Percentiles rank a stretch among this genome's conserved stretches.
These are phyloP conservation scores for Globisporangium cystogenes DNA, from an alignment of 352 stramenopile genomes.

Conservation along the genomic window DNA sequence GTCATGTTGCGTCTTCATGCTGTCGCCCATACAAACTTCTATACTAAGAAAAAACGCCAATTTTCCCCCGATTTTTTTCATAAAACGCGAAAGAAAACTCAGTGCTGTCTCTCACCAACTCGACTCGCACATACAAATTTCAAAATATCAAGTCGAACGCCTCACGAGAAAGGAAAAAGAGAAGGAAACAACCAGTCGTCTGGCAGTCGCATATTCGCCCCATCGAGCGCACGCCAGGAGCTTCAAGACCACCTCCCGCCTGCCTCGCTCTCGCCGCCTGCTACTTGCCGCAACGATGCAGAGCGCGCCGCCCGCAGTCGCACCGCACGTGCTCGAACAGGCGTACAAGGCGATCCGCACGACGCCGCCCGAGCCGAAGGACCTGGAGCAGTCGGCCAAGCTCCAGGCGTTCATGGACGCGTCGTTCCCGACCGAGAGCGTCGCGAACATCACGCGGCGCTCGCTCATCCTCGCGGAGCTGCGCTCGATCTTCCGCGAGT, in stretches of 20 bases:
- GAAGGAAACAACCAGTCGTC: background rate
- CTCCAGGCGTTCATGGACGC: constrained; percentile 79
- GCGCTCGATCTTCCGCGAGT: constrained; percentile 77
- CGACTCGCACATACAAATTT: background rate
- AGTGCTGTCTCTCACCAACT: background rate
- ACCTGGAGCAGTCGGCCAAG: constrained; percentile 79
- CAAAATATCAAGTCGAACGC: background rate
- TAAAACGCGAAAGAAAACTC: background rate
- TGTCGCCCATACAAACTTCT: background rate
- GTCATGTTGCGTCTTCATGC: background rate
- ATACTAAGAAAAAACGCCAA: background rate
- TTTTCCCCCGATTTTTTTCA: background rate
- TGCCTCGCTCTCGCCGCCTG: too few relatives aligned
- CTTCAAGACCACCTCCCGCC: too few relatives aligned
- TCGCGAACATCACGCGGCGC: constrained; percentile 78
- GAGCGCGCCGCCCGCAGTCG: constrained; percentile 64
- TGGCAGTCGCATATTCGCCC: background rate
- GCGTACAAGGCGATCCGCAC: constrained; percentile 88
- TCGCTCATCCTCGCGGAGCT: constrained; percentile 84
- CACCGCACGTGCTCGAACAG: constrained; percentile 76
- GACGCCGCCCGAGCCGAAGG: constrained; percentile 75
- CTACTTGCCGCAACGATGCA: constrained; percentile 34
- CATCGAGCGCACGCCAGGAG: background rate
- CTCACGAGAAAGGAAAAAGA: background rate
- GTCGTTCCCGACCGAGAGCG: constrained; percentile 70